Percentiles rank a stretch among this genome's conserved stretches.
Evolutionary conservation across 202 grass and related monocot species (phyloP).

Genomic region (Tripidium arundinaceum): DNA sequence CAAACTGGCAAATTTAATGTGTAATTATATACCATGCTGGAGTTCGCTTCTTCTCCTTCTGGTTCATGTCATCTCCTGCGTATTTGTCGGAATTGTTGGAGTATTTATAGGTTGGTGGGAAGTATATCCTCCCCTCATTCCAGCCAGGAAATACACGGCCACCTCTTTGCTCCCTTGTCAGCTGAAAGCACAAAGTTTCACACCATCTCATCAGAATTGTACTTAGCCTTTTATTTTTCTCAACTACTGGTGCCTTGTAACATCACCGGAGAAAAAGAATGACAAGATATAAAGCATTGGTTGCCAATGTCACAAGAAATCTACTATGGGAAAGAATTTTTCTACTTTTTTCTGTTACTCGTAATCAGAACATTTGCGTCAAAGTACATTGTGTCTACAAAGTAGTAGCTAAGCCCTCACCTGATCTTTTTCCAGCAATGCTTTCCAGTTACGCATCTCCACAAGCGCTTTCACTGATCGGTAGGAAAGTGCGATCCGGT

Average conservation of each 20-base stretch:
- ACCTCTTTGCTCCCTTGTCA: conserved; percentile 70
- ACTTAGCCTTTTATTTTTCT: neutral
- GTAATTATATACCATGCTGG: conserved; percentile 70
- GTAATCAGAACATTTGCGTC: neutral
- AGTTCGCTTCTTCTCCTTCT: conserved; percentile 83
- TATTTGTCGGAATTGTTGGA: conserved; percentile 91
- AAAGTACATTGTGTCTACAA: conserved; percentile 8
- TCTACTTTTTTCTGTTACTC: neutral
- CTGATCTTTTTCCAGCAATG: conserved; percentile 94
- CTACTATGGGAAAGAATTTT: conserved; percentile 27
- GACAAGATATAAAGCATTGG: conserved; percentile 31
- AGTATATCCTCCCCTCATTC: conserved; percentile 95
- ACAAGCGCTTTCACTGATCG: conserved; percentile 83
- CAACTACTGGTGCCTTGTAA: conserved; percentile 1
- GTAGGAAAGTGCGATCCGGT: conserved; percentile 84
- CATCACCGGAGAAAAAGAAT: conserved; percentile 26
- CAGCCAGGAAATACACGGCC: conserved; percentile 72
- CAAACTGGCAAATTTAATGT: neutral
- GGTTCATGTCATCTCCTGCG: conserved; percentile 77
- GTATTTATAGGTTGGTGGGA: conserved; percentile 94
- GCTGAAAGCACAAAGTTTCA: conserved; percentile 38
- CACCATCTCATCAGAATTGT: neutral
- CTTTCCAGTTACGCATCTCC: conserved; percentile 97
- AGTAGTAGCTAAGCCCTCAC: conserved; percentile 31
- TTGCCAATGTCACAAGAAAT: conserved; percentile 41